phyloP scores from a whole-genome alignment of 805 yeast genomes.

The Sugiyamaella floridensis region DNA sequence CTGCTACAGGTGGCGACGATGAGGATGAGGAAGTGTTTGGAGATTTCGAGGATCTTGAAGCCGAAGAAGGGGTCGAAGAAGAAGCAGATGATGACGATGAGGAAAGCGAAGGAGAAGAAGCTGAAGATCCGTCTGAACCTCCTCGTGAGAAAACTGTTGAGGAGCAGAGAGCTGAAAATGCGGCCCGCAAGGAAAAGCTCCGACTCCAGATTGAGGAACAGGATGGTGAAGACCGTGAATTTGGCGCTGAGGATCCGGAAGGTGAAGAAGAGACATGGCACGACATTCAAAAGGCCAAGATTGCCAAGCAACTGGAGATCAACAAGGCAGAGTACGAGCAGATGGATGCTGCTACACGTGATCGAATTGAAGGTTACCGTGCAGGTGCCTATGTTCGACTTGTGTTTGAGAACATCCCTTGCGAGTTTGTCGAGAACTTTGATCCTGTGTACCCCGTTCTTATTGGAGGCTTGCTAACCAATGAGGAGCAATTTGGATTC shows the following conservation, averaged over 20 bases:
- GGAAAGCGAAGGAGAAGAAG: conserved; percentile 27
- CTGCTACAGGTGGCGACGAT: conserved; percentile 22
- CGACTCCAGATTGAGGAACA: conserved; percentile 86
- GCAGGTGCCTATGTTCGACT: conserved; percentile 93
- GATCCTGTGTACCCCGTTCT: conserved; percentile 80
- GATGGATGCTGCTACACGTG: conserved; percentile 70
- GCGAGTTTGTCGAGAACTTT: conserved; percentile 82
- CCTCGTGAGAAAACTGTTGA: conserved; percentile 45
- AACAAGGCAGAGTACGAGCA: conserved; percentile 62
- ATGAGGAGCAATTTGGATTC: conserved; percentile 89
- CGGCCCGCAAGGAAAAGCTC: conserved; percentile 81
- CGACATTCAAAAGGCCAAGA: conserved; percentile 92
- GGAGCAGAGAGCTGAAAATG: conserved; percentile 71
- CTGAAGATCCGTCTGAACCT: conserved; percentile 32
- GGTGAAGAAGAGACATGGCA: conserved; percentile 85
- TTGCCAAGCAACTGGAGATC: conserved; percentile 92
- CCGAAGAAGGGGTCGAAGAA: conserved; percentile 33
- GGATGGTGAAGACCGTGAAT: conserved; percentile 59
- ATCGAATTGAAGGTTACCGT: conserved; percentile 79
- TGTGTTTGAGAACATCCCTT: conserved; percentile 76
- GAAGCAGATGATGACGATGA: conserved; percentile 25
- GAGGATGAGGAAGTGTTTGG: conserved; percentile 33
- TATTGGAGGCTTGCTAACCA: conserved; percentile 83
- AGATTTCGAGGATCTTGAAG: conserved; percentile 39
- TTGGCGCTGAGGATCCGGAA: conserved; percentile 75